Conservation (phyloP, 345 rosid species). For the Combretum micranthum region DNA sequence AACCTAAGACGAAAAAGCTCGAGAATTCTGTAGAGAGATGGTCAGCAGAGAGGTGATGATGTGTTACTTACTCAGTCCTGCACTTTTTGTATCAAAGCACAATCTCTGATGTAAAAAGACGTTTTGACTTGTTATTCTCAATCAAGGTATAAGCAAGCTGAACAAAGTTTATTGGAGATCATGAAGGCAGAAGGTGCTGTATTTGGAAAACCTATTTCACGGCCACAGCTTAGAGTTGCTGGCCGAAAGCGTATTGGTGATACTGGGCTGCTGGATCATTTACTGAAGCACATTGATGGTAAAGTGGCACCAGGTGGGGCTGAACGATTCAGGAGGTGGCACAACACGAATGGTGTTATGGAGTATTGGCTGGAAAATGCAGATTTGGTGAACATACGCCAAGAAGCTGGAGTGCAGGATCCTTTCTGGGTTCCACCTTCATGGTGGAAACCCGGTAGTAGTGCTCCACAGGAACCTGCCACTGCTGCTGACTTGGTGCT, state of each 20-base stretch:
- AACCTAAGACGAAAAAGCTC: slow-evolving; percentile 19
- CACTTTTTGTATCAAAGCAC: no score
- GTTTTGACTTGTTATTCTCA: no score
- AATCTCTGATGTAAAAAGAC: no score
- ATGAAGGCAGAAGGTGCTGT: slow-evolving; percentile 73
- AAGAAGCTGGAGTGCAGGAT: slow-evolving; percentile 57
- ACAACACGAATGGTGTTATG: slow-evolving; percentile 73
- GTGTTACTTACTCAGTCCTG: background rate
- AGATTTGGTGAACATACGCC: slow-evolving; percentile 51
- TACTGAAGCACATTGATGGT: slow-evolving; percentile 84
- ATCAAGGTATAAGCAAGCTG: slow-evolving; percentile 64
- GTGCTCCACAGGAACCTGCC: slow-evolving; percentile 28
- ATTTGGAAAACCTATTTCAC: slow-evolving; percentile 55
- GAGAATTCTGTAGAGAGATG: background rate
- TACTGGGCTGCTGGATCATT: slow-evolving; percentile 93
- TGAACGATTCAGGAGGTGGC: slow-evolving; percentile 79
- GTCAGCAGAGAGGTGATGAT: background rate
- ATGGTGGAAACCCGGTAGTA: slow-evolving; percentile 44
- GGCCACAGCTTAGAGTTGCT: slow-evolving; percentile 45
- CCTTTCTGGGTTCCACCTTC: slow-evolving; percentile 55
- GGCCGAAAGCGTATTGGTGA: slow-evolving; percentile 77
- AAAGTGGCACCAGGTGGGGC: slow-evolving; percentile 78
- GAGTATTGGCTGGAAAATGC: slow-evolving; percentile 92
- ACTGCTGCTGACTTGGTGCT: slow-evolving; percentile 31
- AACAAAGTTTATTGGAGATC: slow-evolving; percentile 53